Percentiles rank a stretch among this genome's conserved stretches.
Evolutionary conservation across 208 protist species (phyloP).

Genomic region (Trypanosoma lewisi): DNA sequence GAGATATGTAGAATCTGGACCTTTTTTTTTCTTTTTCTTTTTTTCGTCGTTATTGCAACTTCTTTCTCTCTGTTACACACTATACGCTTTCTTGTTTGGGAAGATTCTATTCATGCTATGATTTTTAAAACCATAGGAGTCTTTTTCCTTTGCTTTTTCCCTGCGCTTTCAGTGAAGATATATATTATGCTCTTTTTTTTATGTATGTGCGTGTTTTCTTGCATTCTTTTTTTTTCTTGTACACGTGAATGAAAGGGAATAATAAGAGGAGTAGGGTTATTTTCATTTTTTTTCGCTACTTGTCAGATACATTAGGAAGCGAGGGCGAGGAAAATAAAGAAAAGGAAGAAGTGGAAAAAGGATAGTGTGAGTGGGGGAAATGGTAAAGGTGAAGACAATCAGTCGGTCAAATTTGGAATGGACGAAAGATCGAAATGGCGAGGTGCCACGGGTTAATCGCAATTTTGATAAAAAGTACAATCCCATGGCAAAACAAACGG

Average conservation of each 20-base stretch:
- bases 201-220: slow-evolving; percentile 2
- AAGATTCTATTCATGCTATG: too few relatives aligned
- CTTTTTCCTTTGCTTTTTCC: too few relatives aligned
- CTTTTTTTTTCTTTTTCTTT: slow-evolving; percentile 1
- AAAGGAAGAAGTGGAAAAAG: background rate
- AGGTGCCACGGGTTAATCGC: slow-evolving; percentile 88
- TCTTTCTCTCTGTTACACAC: too few relatives aligned
- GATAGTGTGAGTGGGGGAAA: slow-evolving; percentile 19
- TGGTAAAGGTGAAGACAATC: slow-evolving; percentile 93
- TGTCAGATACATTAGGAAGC: too few relatives aligned
- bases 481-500: slow-evolving; percentile 95
- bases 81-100: too few relatives aligned
- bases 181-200: slow-evolving; percentile 3
- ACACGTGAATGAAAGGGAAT: background rate
- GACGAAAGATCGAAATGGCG: slow-evolving; percentile 88
- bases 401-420: slow-evolving; percentile 91
- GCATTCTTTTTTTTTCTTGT: slow-evolving; percentile 3
- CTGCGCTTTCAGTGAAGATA: too few relatives aligned
- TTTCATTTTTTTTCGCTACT: too few relatives aligned
- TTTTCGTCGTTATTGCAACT: too few relatives aligned
- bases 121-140: too few relatives aligned
- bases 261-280: too few relatives aligned
- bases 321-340: background rate
- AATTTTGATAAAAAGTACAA: slow-evolving; percentile 94
- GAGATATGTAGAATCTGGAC: slow-evolving; percentile 4